Conservation (phyloP, 306 rosid species). For the Lathyrus aphaca region DNA sequence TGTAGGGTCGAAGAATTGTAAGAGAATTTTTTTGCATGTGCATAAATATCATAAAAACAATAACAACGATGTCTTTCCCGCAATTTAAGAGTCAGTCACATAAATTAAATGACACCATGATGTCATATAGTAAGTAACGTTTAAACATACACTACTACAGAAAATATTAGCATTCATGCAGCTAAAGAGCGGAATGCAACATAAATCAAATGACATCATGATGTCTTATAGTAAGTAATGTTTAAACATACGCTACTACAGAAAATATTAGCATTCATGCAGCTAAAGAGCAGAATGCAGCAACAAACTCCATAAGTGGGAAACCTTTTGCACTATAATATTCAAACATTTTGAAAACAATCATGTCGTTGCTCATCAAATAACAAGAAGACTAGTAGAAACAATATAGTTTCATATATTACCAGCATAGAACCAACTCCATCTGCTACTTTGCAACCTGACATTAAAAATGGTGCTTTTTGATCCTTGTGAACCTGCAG, state of each 20-base stretch:
- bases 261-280: constrained; percentile 31
- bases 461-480: constrained; percentile 80
- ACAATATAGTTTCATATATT: constrained; percentile 28
- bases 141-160: constrained; percentile 12
- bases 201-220: constrained; percentile 9
- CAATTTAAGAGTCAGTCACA: constrained; percentile 6
- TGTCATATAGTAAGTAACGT: constrained; percentile 1
- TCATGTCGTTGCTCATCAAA: neutral
- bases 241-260: constrained; percentile 10
- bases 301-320: constrained; percentile 13
- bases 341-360: neutral
- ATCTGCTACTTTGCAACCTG: constrained; percentile 97
- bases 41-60: constrained; percentile 14
- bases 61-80: neutral
- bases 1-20: constrained; percentile 31
- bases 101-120: constrained; percentile 1
- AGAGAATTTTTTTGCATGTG: neutral
- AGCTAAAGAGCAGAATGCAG: constrained; percentile 26
- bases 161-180: constrained; percentile 30
- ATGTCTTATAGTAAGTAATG: neutral
- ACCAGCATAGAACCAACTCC: constrained; percentile 95
- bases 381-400: constrained; percentile 17
- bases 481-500: constrained; percentile 81
- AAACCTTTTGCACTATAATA: constrained; percentile 12
- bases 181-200: constrained; percentile 25